These are phyloP conservation scores for Puccinia polysora DNA, from an alignment of 1,284 basidiomycete species.

Conservation along the genomic window DNA sequence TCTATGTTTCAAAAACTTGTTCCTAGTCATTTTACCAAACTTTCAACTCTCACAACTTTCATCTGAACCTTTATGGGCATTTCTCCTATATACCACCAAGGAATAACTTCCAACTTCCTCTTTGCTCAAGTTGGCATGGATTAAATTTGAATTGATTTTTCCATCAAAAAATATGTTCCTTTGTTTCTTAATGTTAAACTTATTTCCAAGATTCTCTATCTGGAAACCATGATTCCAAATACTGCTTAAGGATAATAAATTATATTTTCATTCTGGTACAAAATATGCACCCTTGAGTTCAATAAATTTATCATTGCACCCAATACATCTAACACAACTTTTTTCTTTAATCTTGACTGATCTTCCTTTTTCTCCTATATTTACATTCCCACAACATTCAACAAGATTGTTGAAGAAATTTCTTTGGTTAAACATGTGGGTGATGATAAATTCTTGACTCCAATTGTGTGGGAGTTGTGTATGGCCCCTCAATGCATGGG, in stretches of 20 bases:
- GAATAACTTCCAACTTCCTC: neutral
- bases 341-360: neutral
- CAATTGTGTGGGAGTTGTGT: too few species aligned
- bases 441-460: too few species aligned
- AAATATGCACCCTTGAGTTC: neutral
- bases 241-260: neutral
- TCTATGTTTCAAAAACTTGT: neutral
- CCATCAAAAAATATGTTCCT: neutral
- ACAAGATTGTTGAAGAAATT: neutral
- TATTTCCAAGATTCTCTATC: neutral
- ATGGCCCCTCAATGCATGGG: too few species aligned
- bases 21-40: neutral
- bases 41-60: neutral
- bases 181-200: neutral
- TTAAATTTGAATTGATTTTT: neutral
- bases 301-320: neutral
- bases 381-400: neutral
- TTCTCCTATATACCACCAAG: neutral
- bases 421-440: too few species aligned
- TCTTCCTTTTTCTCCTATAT: neutral
- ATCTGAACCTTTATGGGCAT: neutral
- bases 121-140: neutral
- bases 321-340: neutral
- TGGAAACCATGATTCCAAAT: neutral
- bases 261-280: neutral